A percentile compares a stretch with the other conserved stretches of the same genome.
These are phyloP conservation scores for Kodamaea alishanica DNA, from an alignment of 1,139 yeast genomes.

Conservation along the genomic window DNA sequence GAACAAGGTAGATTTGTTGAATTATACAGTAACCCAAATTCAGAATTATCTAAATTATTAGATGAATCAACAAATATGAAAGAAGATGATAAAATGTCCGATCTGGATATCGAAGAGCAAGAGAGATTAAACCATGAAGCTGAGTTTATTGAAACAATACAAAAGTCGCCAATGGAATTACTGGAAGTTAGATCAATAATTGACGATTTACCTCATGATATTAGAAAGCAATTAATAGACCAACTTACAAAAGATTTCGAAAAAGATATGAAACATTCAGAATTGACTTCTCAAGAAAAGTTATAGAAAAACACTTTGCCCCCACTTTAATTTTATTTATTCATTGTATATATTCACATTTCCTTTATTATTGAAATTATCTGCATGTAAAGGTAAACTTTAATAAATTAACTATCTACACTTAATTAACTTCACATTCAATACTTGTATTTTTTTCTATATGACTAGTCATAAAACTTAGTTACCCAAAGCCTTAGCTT, in stretches of 20 bases:
- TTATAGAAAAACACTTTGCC: not conserved
- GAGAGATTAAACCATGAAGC: slow-evolving; percentile 26
- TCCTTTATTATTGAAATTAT: not conserved
- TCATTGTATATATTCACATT: slow-evolving; percentile 1
- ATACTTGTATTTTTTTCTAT: slow-evolving; percentile 3
- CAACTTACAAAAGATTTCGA: slow-evolving; percentile 28
- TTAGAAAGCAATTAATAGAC: slow-evolving; percentile 28
- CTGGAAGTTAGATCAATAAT: slow-evolving; percentile 32
- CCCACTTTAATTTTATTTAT: not conserved
- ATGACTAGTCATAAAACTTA: slow-evolving; percentile 8
- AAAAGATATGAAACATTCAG: slow-evolving; percentile 14
- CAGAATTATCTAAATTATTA: slow-evolving; percentile 42
- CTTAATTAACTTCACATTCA: not conserved
- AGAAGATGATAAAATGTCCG: slow-evolving; percentile 20
- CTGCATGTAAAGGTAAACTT: not conserved
- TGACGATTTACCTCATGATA: slow-evolving; percentile 38
- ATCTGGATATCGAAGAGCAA: slow-evolving; percentile 23
- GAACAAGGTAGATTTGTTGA: slow-evolving; percentile 42
- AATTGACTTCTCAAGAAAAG: slow-evolving; percentile 5
- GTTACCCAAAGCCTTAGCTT: slow-evolving; percentile 33
- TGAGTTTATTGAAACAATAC: slow-evolving; percentile 23
- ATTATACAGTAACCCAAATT: slow-evolving; percentile 39
- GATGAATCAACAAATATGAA: slow-evolving; percentile 34
- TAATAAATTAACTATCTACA: not conserved
- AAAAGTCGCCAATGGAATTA: slow-evolving; percentile 20